A percentile compares a stretch with the other conserved stretches of the same genome.
phyloP scores from a whole-genome alignment of 352 stramenopile genomes.

The Globisporangium acanthophoron region DNA sequence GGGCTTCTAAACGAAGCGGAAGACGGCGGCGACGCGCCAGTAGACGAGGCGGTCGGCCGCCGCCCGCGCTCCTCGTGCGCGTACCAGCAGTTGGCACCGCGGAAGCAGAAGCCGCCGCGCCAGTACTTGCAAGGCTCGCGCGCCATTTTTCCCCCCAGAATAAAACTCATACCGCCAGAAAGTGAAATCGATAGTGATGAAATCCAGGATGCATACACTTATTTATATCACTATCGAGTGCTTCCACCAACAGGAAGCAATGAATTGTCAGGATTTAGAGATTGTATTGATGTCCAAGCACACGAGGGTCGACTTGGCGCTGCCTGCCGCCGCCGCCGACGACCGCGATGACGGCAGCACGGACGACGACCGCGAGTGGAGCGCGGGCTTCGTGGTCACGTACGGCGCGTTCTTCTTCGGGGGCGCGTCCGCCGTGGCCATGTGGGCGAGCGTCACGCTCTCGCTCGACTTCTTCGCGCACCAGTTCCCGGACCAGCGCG shows the following conservation, averaged over 20 bases:
- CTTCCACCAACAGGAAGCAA: too few species aligned
- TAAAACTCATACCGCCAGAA: too few species aligned
- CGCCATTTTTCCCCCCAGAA: neutral
- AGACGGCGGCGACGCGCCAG: neutral
- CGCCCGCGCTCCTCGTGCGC: slow-evolving; percentile 1
- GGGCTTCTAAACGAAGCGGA: neutral
- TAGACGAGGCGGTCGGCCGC: neutral
- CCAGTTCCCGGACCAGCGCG: slow-evolving; percentile 59
- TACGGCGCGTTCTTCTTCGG: slow-evolving; percentile 78
- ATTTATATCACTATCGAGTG: too few species aligned
- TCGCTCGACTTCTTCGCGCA: slow-evolving; percentile 63
- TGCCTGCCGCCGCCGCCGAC: too few species aligned
- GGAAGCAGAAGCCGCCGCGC: slow-evolving; percentile 1
- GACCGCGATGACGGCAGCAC: neutral
- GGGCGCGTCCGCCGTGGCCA: slow-evolving; percentile 58
- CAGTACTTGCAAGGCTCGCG: slow-evolving; percentile 9
- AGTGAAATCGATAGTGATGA: too few species aligned
- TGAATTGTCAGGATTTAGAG: too few species aligned
- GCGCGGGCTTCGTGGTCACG: slow-evolving; percentile 45
- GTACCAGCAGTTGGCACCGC: slow-evolving; percentile 9
- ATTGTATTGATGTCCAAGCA: too few species aligned
- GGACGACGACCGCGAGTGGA: slow-evolving; percentile 9
- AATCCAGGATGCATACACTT: too few species aligned
- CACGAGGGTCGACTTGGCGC: neutral
- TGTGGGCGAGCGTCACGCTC: slow-evolving; percentile 77